Percentiles rank a stretch among this genome's conserved stretches.
These are phyloP conservation scores for Melampsora larici-populina DNA, from an alignment of 1,284 basidiomycete genomes.

Conservation along the genomic window DNA sequence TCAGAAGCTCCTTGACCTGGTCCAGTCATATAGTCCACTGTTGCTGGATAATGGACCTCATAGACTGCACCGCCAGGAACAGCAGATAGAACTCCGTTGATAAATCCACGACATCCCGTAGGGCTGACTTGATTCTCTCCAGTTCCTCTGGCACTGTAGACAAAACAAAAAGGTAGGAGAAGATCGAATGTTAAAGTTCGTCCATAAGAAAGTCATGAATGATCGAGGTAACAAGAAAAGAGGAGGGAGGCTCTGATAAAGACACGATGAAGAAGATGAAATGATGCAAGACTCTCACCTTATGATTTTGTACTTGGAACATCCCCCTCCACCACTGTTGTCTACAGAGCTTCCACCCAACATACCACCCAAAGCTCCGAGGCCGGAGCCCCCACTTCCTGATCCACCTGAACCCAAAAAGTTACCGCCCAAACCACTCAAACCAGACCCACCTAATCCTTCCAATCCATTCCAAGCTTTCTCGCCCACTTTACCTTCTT, in stretches of 20 bases:
- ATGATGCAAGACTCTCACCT: neutral
- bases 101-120: neutral
- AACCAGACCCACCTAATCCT: too few relatives aligned
- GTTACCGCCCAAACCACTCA: too few relatives aligned
- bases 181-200: neutral
- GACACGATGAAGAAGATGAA: neutral
- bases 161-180: neutral
- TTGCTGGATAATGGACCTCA: conserved; percentile 8
- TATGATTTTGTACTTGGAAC: neutral
- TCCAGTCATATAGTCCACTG: conserved; percentile 12
- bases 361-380: neutral
- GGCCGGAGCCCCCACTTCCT: neutral
- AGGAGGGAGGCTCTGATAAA: neutral
- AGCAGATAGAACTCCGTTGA: neutral
- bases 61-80: conserved; percentile 5
- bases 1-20: conserved; percentile 6
- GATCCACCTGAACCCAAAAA: neutral
- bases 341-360: neutral
- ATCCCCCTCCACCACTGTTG: neutral
- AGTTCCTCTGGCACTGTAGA: conserved; percentile 12
- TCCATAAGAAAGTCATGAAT: too few relatives aligned
- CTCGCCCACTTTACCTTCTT: too few relatives aligned
- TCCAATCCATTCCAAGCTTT: too few relatives aligned
- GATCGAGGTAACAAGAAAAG: too few relatives aligned
- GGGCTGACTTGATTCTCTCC: conserved; percentile 9